Evolutionary conservation across 371 early-diverging fungal species (phyloP).

Genomic region (Basidiobolus meristosporus): DNA sequence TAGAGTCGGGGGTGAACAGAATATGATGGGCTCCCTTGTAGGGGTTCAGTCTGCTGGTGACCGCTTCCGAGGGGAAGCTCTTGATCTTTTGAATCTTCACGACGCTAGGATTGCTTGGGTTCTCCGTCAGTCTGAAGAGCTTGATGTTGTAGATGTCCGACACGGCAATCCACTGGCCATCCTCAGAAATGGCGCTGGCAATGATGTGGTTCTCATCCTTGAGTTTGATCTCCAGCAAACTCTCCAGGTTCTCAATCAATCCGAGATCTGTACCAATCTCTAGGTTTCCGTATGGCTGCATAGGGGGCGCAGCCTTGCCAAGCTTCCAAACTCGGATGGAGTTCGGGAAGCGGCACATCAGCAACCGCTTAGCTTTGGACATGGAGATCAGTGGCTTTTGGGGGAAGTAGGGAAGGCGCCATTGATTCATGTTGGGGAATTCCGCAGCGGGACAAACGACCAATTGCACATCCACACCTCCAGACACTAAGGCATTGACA

Average conservation of each 20-base stretch:
- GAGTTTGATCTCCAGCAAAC: no score
- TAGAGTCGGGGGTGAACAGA: conserved; percentile 46
- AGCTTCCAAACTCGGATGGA: conserved; percentile 61
- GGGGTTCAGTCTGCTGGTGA: no score
- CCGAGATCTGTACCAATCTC: no score
- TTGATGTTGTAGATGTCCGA: conserved; percentile 55
- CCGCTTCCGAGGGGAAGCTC: no score
- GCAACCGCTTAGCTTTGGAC: conserved; percentile 28
- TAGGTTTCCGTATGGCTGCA: no score
- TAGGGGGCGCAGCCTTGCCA: conserved; percentile 25
- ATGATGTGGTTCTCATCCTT: conserved; percentile 31
- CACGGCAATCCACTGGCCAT: conserved; percentile 70
- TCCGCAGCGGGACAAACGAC: conserved; percentile 36
- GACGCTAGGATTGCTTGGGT: no score
- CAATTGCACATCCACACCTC: conserved; percentile 54
- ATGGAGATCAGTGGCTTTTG: conserved; percentile 47
- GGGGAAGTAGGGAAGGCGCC: conserved; percentile 58
- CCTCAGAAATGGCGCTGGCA: conserved; percentile 55
- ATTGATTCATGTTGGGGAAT: conserved; percentile 44
- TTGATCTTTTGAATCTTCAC: no score
- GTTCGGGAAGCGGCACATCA: conserved; percentile 34
- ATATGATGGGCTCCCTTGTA: conserved; percentile 30
- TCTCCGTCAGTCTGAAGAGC: no score
- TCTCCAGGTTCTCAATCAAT: no score
- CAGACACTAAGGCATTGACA: conserved; percentile 54